Evolutionary conservation across 345 rosid genomes (phyloP).

Genomic region (Hibiscus syriacus): DNA sequence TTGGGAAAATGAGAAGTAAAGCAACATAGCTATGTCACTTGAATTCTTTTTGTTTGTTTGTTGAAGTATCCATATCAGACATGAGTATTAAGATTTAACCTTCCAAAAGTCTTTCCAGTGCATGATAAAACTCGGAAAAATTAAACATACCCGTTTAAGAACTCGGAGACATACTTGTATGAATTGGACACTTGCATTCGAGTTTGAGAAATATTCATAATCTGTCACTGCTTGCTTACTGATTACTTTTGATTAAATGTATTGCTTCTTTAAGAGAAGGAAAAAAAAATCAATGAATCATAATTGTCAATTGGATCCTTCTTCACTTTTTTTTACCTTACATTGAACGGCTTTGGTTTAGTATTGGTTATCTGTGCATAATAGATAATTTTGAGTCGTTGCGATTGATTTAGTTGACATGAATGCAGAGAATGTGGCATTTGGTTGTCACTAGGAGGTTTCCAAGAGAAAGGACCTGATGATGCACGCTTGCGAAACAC

Average conservation of each 20-base stretch:
- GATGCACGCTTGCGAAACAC: slow-evolving; percentile 68
- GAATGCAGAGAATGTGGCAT: slow-evolving; percentile 57
- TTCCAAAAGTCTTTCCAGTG: too few species aligned
- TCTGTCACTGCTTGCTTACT: neutral
- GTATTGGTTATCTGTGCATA: neutral
- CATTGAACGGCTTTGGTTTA: neutral
- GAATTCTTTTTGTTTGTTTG: neutral
- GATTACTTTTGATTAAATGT: neutral
- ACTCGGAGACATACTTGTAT: neutral
- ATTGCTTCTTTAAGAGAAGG: neutral
- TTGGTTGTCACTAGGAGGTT: slow-evolving; percentile 94
- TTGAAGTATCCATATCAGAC: neutral
- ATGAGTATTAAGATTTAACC: too few species aligned
- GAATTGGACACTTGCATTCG: neutral
- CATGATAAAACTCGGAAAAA: too few species aligned
- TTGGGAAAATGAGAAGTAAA: neutral
- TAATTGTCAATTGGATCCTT: neutral
- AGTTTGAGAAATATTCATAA: neutral
- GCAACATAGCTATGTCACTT: neutral
- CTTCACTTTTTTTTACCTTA: slow-evolving; percentile 1
- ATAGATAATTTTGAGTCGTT: neutral
- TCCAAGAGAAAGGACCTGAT: slow-evolving; percentile 74
- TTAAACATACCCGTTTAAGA: too few species aligned
- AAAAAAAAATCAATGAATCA: neutral
- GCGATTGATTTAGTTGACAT: neutral